Evolutionary conservation across 1,284 basidiomycete species (phyloP).

Genomic region (Agroathelia rolfsii): DNA sequence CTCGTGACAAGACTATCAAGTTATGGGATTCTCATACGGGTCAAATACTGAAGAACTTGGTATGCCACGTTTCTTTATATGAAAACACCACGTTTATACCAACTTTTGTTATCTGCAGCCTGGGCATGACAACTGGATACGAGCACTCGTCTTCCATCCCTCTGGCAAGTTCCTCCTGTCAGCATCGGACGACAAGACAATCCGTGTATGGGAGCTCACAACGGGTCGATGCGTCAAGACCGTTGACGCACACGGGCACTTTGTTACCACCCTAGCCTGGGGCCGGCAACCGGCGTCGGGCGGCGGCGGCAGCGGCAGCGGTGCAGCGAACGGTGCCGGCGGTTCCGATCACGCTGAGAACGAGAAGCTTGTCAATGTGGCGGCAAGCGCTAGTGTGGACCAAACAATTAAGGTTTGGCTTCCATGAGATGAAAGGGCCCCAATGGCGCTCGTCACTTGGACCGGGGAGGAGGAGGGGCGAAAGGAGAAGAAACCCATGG

Average conservation of each 20-base stretch:
- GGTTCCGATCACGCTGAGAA: constrained; percentile 24
- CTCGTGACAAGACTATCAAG: constrained; percentile 81
- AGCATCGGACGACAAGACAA: constrained; percentile 69
- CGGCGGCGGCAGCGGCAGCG: constrained; percentile 13
- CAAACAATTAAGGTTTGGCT: constrained; percentile 59
- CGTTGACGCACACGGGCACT: constrained; percentile 64
- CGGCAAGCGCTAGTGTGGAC: constrained; percentile 77
- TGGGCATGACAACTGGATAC: constrained; percentile 66
- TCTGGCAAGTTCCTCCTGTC: constrained; percentile 65
- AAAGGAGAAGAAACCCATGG: no score
- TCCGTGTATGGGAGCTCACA: constrained; percentile 68
- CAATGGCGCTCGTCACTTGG: no score
- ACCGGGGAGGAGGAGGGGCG: no score
- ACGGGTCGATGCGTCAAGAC: constrained; percentile 59
- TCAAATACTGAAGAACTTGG: constrained; percentile 58
- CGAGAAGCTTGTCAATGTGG: constrained; percentile 63
- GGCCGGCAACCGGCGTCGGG: constrained; percentile 37
- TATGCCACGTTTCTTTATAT: constrained; percentile 20
- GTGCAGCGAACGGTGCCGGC: constrained; percentile 30
- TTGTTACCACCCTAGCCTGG: constrained; percentile 61
- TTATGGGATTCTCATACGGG: constrained; percentile 80
- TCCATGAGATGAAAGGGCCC: no score
- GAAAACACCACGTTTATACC: constrained; percentile 2
- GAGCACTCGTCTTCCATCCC: constrained; percentile 61
- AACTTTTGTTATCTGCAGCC: constrained; percentile 20